Evolutionary conservation across 164 flowering plant species (phyloP).

Genomic region (Aristolochia californica): DNA sequence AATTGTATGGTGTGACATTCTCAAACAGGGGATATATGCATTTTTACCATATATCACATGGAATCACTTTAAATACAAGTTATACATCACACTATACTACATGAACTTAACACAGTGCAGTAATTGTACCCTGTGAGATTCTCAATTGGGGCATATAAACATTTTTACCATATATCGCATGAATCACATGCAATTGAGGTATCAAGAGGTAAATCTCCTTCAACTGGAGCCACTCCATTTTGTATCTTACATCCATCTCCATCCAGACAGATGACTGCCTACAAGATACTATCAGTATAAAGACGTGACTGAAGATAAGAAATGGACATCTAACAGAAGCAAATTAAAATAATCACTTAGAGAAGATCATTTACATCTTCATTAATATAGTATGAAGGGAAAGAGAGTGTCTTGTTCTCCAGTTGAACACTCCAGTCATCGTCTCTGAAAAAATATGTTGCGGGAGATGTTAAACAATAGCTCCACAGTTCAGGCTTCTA

Average conservation of each 20-base stretch:
- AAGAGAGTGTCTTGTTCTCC: constrained; percentile 64
- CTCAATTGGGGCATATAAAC: not conserved
- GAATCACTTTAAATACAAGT: too few species aligned
- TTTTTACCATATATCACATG: too few species aligned
- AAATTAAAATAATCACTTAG: not conserved
- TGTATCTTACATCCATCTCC: constrained; percentile 93
- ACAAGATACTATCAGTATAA: constrained; percentile 22
- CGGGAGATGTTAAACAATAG: too few species aligned
- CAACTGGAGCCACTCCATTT: constrained; percentile 32
- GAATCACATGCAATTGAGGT: constrained; percentile 99
- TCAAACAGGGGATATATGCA: too few species aligned
- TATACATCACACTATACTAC: not conserved
- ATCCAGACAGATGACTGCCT: constrained; percentile 98
- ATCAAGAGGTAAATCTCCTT: constrained; percentile 58
- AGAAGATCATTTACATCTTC: constrained; percentile 71
- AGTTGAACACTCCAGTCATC: constrained; percentile 88
- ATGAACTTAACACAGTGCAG: not conserved
- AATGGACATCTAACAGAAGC: constrained; percentile 2
- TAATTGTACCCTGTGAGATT: too few species aligned
- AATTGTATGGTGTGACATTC: too few species aligned
- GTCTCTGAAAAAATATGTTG: constrained; percentile 40
- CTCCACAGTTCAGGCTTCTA: too few species aligned
- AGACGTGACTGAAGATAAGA: constrained; percentile 8
- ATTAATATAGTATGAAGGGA: constrained; percentile 97
- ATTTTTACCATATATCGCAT: constrained; percentile 74